A percentile compares a stretch with the other conserved stretches of the same genome.
Evolutionary conservation across 257 asterid genomes (phyloP).

Genomic region (Przewalskia tangutica): DNA sequence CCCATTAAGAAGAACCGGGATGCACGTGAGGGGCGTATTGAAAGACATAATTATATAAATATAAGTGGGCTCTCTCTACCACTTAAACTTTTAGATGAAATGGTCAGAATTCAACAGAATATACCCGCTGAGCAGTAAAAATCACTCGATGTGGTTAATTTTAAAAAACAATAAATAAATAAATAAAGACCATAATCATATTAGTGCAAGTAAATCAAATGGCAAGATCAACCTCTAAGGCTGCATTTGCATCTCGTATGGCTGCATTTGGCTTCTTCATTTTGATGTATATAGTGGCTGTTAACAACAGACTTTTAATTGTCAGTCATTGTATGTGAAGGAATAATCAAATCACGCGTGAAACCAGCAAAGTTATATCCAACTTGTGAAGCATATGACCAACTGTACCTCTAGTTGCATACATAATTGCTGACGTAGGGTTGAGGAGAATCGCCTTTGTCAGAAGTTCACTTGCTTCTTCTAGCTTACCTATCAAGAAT

Average conservation of each 20-base stretch:
- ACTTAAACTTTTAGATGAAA: not conserved
- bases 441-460: slow-evolving; percentile 74
- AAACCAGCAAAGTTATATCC: not conserved
- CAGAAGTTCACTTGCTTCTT: slow-evolving; percentile 71
- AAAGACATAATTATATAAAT: not conserved
- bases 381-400: not conserved
- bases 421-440: slow-evolving; percentile 95
- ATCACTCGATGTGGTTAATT: not conserved
- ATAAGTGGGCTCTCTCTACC: not conserved
- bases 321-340: not conserved
- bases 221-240: slow-evolving; percentile 54
- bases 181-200: not conserved
- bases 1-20: not conserved
- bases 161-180: not conserved
- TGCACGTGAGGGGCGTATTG: not conserved
- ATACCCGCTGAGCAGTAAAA: not conserved
- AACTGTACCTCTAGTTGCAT: slow-evolving; percentile 68
- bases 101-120: not conserved
- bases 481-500: slow-evolving; percentile 54
- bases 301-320: slow-evolving; percentile 3
- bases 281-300: slow-evolving; percentile 83
- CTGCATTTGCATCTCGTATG: slow-evolving; percentile 89
- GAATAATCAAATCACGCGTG: not conserved
- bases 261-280: slow-evolving; percentile 99
- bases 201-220: not conserved